Conservation (phyloP, 768 basidiomycete species). For the Clathrus columnatus region DNA sequence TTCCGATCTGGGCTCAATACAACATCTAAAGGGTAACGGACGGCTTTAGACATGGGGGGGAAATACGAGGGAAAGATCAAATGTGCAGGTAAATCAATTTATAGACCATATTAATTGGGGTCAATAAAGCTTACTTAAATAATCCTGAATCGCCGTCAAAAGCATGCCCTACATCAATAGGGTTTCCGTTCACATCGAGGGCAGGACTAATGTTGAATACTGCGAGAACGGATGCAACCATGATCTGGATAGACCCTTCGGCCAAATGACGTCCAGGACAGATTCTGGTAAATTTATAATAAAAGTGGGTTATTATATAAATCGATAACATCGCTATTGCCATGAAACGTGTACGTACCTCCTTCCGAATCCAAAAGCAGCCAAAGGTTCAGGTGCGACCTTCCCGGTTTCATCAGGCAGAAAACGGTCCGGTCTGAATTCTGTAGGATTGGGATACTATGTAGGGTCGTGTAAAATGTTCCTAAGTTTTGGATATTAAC, state of each 20-base stretch:
- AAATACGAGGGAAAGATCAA: too few species aligned
- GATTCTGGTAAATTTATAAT: constrained; percentile 15
- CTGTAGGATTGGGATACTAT: constrained; percentile 20
- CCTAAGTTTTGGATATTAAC: constrained; percentile 18
- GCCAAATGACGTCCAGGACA: constrained; percentile 59
- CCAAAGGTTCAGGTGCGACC: constrained; percentile 25
- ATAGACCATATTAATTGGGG: too few species aligned
- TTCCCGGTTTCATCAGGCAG: too few species aligned
- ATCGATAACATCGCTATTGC: not conserved
- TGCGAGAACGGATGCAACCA: constrained; percentile 48
- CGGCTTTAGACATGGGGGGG: too few species aligned
- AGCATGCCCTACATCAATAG: too few species aligned
- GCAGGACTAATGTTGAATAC: constrained; percentile 40
- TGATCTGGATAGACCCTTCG: constrained; percentile 54
- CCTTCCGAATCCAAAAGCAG: constrained; percentile 31
- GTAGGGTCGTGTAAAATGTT: constrained; percentile 23
- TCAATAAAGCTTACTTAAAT: too few species aligned
- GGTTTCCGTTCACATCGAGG: constrained; percentile 18
- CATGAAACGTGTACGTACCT: constrained; percentile 15
- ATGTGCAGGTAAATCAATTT: too few species aligned
- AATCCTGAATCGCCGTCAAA: too few species aligned
- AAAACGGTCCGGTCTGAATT: constrained; percentile 23
- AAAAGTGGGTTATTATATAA: not conserved
- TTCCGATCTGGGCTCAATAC: too few species aligned
- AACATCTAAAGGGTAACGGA: too few species aligned